Evolutionary conservation across 805 yeast genomes (phyloP), one percentile per base, ranked within the genome.

Genomic region (Saccharomyces mikatae): DNA sequence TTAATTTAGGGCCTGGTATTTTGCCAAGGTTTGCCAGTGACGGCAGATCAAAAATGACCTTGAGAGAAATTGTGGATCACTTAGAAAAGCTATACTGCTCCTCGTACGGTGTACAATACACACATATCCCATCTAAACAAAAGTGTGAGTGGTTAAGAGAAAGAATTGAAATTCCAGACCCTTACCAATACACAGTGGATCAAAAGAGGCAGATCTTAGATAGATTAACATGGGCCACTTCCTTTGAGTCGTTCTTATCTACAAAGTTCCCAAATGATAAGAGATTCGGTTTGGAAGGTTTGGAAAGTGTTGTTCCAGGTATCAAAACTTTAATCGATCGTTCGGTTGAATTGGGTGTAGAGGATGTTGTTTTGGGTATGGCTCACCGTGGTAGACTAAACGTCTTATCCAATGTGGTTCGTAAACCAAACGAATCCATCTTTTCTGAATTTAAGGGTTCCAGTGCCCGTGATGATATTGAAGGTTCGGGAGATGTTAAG

Each of bases 381-480:
- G 97, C 99, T 52, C 99, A 94, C 76, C 88, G 99, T 81, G 99
- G 99, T 76, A 86, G 99, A 78, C 80, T 94, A 67, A 94, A 94
- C 74, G 91, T 94, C 86, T 82, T 94, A 74, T 89, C 98, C 57
- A 94, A 94, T 77, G 98, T 94, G 66, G 97, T 94, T 50, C 87
- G 99, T 77, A 94, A 94, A 74, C 98, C 99, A 66, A 91, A 94
- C 72, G 98, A 92, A 78, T 90, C 97, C 51, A 94, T 94, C 70
- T 92, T 94, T 74, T 84, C 95, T 52, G 99, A 94, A 78, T 94
- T 94, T 72, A 80, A 90, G 53, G 99, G 99, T 59, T 51, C 59
- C 2, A 85, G 96, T 36, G 85, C 86, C 65, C 83, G 86, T 64
- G 96, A 89, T 73, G 65, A 64, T 47, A 60, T 61, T 24, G 97